Evolutionary conservation across 2,329 filamentous ascomycete species (phyloP).

Genomic region (Cercospora canescens): DNA sequence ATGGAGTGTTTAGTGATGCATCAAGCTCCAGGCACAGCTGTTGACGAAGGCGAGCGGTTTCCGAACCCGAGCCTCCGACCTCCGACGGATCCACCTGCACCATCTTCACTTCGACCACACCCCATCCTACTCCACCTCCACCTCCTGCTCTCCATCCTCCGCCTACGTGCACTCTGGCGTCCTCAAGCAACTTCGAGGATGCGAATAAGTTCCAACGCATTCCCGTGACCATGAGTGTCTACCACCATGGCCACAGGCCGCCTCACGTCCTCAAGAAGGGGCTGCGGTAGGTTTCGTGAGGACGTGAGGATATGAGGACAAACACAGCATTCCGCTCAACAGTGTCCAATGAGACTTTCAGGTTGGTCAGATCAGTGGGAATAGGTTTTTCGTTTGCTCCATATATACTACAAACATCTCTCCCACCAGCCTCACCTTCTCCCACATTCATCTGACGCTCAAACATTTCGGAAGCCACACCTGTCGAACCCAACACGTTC

Average conservation of each 20-base stretch:
- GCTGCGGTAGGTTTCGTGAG: not conserved
- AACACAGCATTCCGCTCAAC: not conserved
- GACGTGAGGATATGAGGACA: not conserved
- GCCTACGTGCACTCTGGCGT: not conserved
- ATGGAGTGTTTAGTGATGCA: not conserved
- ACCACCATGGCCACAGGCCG: not conserved
- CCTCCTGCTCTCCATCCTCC: not conserved
- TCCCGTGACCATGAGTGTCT: not conserved
- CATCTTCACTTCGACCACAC: not conserved
- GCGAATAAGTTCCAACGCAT: not conserved
- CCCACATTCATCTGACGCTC: not conserved
- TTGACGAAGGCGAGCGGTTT: constrained; percentile 5
- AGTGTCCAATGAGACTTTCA: not conserved
- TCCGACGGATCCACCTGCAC: not conserved
- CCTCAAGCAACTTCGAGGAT: not conserved
- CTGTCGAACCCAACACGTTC: not conserved
- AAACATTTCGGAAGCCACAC: not conserved
- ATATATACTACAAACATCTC: not conserved
- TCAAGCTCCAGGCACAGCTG: constrained; percentile 5
- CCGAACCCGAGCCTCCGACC: constrained; percentile 1
- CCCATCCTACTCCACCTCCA: not conserved
- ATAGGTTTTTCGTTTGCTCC: not conserved
- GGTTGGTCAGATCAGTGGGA: not conserved
- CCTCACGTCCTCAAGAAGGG: not conserved
- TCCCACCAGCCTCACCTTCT: not conserved